phyloP scores from a whole-genome alignment of 352 stramenopile genomes.

The Globisporangium rhizosaccharum region DNA sequence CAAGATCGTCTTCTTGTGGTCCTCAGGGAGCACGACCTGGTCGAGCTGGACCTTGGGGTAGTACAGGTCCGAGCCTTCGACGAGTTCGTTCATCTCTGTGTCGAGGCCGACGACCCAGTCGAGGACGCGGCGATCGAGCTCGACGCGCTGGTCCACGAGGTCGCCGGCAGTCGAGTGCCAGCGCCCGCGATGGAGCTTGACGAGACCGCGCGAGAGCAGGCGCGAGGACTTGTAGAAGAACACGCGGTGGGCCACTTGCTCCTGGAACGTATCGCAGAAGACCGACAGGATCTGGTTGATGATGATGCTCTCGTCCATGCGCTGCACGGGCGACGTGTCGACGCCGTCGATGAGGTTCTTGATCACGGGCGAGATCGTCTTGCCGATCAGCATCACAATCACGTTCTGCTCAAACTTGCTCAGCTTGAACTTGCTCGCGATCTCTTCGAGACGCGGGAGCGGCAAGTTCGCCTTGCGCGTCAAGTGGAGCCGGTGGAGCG shows the following conservation, averaged over 20 bases:
- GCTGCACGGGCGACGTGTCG: constrained; percentile 78
- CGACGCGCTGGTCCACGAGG: constrained; percentile 83
- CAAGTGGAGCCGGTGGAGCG: constrained; percentile 53
- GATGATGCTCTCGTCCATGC: constrained; percentile 87
- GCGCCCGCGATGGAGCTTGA: constrained; percentile 74
- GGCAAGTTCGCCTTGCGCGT: constrained; percentile 53
- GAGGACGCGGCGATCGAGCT: constrained; percentile 79
- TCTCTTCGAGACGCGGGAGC: constrained; percentile 69
- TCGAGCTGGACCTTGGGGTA: constrained; percentile 76
- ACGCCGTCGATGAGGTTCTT: constrained; percentile 85
- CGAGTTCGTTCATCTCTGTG: constrained; percentile 87
- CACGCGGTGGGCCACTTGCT: constrained; percentile 80
- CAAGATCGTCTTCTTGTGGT: constrained; percentile 79
- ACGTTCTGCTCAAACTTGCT: constrained; percentile 87
- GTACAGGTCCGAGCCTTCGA: constrained; percentile 86
- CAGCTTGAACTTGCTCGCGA: constrained; percentile 75
- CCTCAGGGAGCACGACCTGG: constrained; percentile 81
- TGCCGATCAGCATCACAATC: constrained; percentile 88
- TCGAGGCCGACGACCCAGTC: constrained; percentile 86
- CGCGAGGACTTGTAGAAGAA: constrained; percentile 89
- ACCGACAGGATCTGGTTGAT: constrained; percentile 87
- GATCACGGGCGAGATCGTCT: constrained; percentile 87
- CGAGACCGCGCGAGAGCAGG: constrained; percentile 64
- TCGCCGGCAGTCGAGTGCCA: constrained; percentile 83
- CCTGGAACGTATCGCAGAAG: constrained; percentile 86